Evolutionary conservation across 768 basidiomycete genomes (phyloP).

Genomic region (Lactarius akahatsu): DNA sequence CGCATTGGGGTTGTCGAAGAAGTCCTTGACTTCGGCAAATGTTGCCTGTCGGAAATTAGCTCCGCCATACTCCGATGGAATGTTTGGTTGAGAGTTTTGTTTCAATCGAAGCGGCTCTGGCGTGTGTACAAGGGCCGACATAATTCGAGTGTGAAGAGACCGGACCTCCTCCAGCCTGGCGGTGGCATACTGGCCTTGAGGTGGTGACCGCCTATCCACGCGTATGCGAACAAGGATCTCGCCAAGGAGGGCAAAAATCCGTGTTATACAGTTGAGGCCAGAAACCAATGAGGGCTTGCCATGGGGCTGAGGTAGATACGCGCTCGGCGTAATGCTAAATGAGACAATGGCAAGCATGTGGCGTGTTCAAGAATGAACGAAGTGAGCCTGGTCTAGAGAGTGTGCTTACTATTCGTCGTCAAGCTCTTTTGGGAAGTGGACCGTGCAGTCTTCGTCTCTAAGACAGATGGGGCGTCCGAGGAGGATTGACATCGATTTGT

Average conservation of each 20-base stretch:
- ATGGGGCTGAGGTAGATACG: constrained; percentile 83
- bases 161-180: constrained; percentile 83
- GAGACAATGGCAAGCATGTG: constrained; percentile 9
- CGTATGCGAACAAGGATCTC: constrained; percentile 86
- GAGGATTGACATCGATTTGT: constrained; percentile 87
- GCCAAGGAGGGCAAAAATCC: constrained; percentile 81
- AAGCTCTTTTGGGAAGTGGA: constrained; percentile 83
- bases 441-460: constrained; percentile 87
- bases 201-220: constrained; percentile 83
- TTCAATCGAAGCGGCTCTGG: constrained; percentile 77
- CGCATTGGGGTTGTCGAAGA: constrained; percentile 89
- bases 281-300: constrained; percentile 83
- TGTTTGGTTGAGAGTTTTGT: constrained; percentile 47
- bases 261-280: constrained; percentile 83
- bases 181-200: constrained; percentile 81
- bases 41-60: constrained; percentile 79
- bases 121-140: constrained; percentile 69
- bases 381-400: constrained; percentile 28
- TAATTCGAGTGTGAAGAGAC: constrained; percentile 72
- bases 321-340: constrained; percentile 74
- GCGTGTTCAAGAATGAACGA: constrained; percentile 20
- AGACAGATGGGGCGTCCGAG: constrained; percentile 82
- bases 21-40: constrained; percentile 85
- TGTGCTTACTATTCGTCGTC: constrained; percentile 83
- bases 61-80: constrained; percentile 62